A percentile compares a stretch with the other conserved stretches of the same genome.
phyloP scores from a whole-genome alignment of 2,329 filamentous ascomycete genomes.

The Colletotrichum cordylinicola region DNA sequence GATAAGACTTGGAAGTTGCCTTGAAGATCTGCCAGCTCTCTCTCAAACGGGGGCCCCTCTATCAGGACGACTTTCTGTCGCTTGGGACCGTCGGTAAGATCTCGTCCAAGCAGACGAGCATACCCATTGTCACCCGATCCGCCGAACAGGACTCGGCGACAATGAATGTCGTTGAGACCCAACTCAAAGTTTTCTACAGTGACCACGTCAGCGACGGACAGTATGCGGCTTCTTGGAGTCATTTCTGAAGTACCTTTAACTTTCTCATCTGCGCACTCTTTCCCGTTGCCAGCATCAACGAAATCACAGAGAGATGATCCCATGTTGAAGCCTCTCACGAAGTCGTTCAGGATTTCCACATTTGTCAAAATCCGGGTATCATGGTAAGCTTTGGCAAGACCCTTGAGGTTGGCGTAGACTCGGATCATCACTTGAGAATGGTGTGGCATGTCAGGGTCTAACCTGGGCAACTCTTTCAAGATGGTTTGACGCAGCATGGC shows the following conservation, averaged over 20 bases:
- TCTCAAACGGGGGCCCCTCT: slow-evolving; percentile 42
- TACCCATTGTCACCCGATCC: slow-evolving; percentile 47
- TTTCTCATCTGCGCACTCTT: slow-evolving; percentile 47
- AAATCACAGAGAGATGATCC: slow-evolving; percentile 40
- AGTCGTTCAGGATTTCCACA: slow-evolving; percentile 31
- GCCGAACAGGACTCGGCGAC: slow-evolving; percentile 44
- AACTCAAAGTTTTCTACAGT: slow-evolving; percentile 37
- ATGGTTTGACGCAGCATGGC: slow-evolving; percentile 30
- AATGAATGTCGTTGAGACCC: slow-evolving; percentile 42
- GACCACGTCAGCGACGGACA: background rate
- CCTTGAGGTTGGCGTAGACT: slow-evolving; percentile 43
- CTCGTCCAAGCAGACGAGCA: slow-evolving; percentile 41
- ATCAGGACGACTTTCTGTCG: slow-evolving; percentile 39
- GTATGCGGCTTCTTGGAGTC: background rate
- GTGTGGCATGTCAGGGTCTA: slow-evolving; percentile 19
- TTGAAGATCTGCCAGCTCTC: slow-evolving; percentile 37
- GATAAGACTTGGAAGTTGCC: slow-evolving; percentile 29
- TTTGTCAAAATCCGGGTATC: slow-evolving; percentile 30
- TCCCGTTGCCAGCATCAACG: slow-evolving; percentile 46
- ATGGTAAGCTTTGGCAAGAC: slow-evolving; percentile 38
- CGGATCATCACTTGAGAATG: slow-evolving; percentile 35
- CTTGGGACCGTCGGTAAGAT: slow-evolving; percentile 27
- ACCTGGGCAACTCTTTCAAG: slow-evolving; percentile 27
- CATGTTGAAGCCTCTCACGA: slow-evolving; percentile 48
- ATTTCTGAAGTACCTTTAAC: slow-evolving; percentile 40